Base-by-base conservation (phyloP, 2,329 filamentous ascomycete genomes). In the Talaromyces sp. region DNA sequence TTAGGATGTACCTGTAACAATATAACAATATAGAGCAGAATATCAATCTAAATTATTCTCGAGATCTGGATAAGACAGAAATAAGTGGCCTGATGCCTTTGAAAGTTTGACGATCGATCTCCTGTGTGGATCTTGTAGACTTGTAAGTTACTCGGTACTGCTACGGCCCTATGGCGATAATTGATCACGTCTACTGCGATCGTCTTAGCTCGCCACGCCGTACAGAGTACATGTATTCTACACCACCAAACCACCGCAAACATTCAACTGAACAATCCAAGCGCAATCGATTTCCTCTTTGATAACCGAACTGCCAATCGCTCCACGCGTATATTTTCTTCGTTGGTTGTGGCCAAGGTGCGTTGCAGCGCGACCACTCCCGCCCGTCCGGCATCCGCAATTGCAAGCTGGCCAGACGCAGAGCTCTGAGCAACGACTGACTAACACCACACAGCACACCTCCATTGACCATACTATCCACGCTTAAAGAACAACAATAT, bases 341-440 rank as follows among this genome's bases (percentile, higher is more conserved):
- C n/a, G 11, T 17, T 15, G n/a, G 31, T 38, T 17, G 51, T 38
- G 31, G 38, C 31, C 5, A 36, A 56, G 53, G 53, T 56, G 53
- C n/a, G 53, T 36, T 56, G 19, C 5, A 36, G 1, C 31, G 31
- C 29, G 29, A 13, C 29, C n/a, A 15, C n/a, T 22, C 53, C 34
- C 53, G 10, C 38, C 31, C 19, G 31, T 10, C 49, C 27, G 7
- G 15, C 53, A 38, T 56, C 53, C 53, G 31, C 53, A 56, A 56
- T 36, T 66, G 64, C 64, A 66, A 66, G 53, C 64, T 66, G 64
- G 59, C 64, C 64, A 63, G 58, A 65, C 58, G 40, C 29, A 40
- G 45, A 40, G 45, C 58, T 27, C 36, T 22, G 1, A 19, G 29
- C 27, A 7, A 36, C 56, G 10, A n/a, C n/a, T 19, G 34, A 27